Base-by-base conservation (phyloP, 768 basidiomycete genomes). In the Pleurotus tuber-regium region DNA sequence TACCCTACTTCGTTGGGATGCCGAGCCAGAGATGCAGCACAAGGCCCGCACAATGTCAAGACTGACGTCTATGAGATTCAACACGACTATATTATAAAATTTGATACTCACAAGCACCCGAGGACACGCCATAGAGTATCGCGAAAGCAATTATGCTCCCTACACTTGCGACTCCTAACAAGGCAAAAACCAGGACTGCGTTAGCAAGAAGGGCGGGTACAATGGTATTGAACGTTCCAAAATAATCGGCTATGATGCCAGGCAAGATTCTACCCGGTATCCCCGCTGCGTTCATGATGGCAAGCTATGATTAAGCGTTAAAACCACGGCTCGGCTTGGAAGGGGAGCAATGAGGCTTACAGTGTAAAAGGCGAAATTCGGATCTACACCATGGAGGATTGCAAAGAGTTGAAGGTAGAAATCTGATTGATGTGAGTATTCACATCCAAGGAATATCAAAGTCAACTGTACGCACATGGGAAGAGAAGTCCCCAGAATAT, bases 401-500 rank as follows among this genome's bases (percentile, higher is more conserved):
- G 77, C 70, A 54, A 72, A 83, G 0, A 81, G 69, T 56, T 83
- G 78, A 2, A 83, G 62, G 60, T 81, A 82, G 58, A 83, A 81
- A 58, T 73, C 79, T 80, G 54, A 30, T 24, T n/a, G 8, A 23
- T 30, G n/a, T n/a, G n/a, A n/a, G n/a, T n/a, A n/a, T 38, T 31
- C 24, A 26, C 24, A 30, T 28, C 23, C 47, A 36, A 21, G 2
- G 35, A 8, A 29, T 26, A 48, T 3, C 23, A 42, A 25, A n/a
- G 35, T 38, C 42, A 11, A 31, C 4, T 1, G 28, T 18, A 62
- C 71, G 47, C 60, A 78, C 77, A 76, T 8, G 79, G 79, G 54
- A 78, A 76, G 60, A 78, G 79, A 21, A 79, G 61, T 11, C 77
- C 79, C 53, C 74, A 65, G 42, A 71, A 71, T 21, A 72, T 64